A percentile compares a stretch with the other conserved stretches of the same genome.
These are phyloP conservation scores for Ceratocystis papillata DNA, from an alignment of 2,329 filamentous ascomycete genomes.

Conservation along the genomic window DNA sequence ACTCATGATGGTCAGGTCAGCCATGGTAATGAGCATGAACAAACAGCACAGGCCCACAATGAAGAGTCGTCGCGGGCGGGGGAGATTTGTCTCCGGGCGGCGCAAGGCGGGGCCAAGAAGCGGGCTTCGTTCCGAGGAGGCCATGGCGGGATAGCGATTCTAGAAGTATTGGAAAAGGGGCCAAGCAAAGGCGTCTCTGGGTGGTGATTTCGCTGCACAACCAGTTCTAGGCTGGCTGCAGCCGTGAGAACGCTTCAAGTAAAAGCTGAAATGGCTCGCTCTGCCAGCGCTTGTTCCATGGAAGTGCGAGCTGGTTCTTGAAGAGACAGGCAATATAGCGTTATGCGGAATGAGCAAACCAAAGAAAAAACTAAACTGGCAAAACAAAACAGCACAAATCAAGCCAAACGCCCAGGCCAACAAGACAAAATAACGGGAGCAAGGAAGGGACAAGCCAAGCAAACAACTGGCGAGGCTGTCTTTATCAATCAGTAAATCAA, in stretches of 20 bases:
- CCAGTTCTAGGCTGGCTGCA: neutral
- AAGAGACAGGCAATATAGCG: neutral
- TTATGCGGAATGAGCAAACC: neutral
- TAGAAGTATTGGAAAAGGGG: neutral
- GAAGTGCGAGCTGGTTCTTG: neutral
- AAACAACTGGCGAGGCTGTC: neutral
- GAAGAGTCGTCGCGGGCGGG: neutral
- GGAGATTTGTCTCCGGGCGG: neutral
- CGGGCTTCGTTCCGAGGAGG: neutral
- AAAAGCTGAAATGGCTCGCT: neutral
- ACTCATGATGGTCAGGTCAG: conserved; percentile 22
- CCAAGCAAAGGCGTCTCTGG: neutral
- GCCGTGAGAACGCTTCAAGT: neutral
- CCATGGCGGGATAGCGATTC: neutral
- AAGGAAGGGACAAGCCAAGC: neutral
- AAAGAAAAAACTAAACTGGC: neutral
- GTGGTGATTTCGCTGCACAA: neutral
- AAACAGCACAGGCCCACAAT: conserved; percentile 20
- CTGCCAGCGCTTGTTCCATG: neutral
- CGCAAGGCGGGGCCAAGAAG: neutral
- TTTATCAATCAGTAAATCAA: neutral
- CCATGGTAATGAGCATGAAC: conserved; percentile 23
- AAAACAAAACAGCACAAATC: neutral
- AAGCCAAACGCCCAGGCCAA: neutral
- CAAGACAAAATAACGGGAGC: neutral